Conservation (phyloP, 352 stramenopile genomes). For the Peronosclerospora sorghi region DNA sequence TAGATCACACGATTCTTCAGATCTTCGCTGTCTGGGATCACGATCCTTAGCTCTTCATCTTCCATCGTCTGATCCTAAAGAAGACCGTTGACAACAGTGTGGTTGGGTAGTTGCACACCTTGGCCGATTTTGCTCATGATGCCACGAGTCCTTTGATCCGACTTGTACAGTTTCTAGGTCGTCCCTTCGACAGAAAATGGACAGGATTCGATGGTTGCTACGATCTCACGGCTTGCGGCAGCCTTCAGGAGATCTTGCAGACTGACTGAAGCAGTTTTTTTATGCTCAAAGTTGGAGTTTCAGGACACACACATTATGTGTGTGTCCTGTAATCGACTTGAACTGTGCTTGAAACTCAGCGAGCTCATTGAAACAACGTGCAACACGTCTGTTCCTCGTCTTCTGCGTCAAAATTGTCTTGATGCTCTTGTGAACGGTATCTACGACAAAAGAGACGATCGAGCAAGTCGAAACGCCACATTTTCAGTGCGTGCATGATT, state of each 20-base stretch:
- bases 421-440: background rate
- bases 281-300: slow-evolving; percentile 2
- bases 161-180: background rate
- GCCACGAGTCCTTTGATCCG: background rate
- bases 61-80: slow-evolving; percentile 2
- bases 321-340: background rate
- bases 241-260: background rate
- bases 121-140: background rate
- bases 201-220: background rate
- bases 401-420: background rate
- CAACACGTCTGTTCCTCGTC: background rate
- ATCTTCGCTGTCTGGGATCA: slow-evolving; percentile 7
- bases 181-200: background rate
- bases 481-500: too few species aligned
- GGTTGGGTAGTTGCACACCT: background rate
- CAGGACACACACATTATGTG: too few species aligned
- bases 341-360: background rate
- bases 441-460: background rate
- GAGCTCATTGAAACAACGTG: background rate
- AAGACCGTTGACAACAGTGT: background rate
- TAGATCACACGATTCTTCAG: slow-evolving; percentile 1
- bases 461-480: too few species aligned
- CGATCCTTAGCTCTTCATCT: background rate
- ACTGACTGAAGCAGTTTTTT: background rate
- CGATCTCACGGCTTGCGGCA: background rate